Evolutionary conservation across 768 basidiomycete species (phyloP).

Genomic region (Leccinum broughii): DNA sequence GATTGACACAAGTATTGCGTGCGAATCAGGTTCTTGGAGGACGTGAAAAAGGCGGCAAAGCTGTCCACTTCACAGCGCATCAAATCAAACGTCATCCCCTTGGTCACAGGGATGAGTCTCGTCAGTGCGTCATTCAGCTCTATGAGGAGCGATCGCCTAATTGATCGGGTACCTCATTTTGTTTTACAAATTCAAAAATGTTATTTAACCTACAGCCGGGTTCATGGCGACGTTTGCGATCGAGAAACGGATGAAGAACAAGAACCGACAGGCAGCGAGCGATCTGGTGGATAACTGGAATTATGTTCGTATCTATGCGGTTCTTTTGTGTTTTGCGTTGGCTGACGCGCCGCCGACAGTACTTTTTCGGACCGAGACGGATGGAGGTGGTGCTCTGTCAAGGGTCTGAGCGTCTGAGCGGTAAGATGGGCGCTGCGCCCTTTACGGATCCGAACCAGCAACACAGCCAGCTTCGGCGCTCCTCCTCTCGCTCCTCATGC

Average conservation of each 20-base stretch:
- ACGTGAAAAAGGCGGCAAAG: constrained; percentile 35
- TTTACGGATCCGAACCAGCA: constrained; percentile 19
- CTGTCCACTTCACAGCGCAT: constrained; percentile 38
- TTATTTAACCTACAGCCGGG: constrained; percentile 15
- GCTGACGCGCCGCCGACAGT: constrained; percentile 25
- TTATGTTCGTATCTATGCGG: constrained; percentile 34
- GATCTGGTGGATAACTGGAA: constrained; percentile 52
- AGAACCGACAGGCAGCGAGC: constrained; percentile 40
- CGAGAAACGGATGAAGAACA: constrained; percentile 32
- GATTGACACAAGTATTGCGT: background rate
- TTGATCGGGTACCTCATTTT: background rate
- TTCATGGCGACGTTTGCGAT: constrained; percentile 17
- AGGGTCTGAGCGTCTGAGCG: constrained; percentile 32
- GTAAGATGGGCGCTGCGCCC: constrained; percentile 24
- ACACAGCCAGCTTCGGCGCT: constrained; percentile 9
- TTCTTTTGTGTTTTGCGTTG: background rate
- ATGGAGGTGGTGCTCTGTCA: constrained; percentile 44
- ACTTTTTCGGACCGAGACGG: constrained; percentile 48
- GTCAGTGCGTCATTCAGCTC: constrained; percentile 13
- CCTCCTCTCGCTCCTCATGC: background rate
- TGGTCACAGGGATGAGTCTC: constrained; percentile 32
- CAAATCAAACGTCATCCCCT: constrained; percentile 31
- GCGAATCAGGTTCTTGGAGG: constrained; percentile 36
- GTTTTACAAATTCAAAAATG: background rate
- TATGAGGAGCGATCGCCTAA: background rate